A percentile compares a stretch with the other conserved stretches of the same genome.
Evolutionary conservation across 2,329 filamentous ascomycete genomes (phyloP).

Genomic region (Zymoseptoria tritici): DNA sequence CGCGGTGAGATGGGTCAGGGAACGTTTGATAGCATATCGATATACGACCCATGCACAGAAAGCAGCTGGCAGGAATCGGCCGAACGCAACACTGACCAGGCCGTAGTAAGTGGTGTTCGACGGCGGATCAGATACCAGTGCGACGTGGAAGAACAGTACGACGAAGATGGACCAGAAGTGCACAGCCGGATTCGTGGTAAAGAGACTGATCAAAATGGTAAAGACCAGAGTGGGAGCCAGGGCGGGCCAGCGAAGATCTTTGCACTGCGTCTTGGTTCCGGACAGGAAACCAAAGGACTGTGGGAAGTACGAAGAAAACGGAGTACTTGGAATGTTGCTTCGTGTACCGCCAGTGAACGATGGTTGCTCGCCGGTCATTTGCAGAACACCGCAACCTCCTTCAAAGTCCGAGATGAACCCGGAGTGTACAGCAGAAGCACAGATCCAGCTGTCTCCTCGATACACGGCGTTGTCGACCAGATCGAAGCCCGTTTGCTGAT

Average conservation of each 20-base stretch:
- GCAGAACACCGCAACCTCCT: constrained; percentile 77
- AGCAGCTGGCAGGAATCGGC: constrained; percentile 76
- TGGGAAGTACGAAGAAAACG: constrained; percentile 84
- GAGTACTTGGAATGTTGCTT: constrained; percentile 69
- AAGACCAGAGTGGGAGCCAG: constrained; percentile 76
- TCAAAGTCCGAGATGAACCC: constrained; percentile 63
- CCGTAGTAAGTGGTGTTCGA: constrained; percentile 55
- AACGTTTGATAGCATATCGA: constrained; percentile 68
- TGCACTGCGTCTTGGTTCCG: constrained; percentile 56
- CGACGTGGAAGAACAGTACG: constrained; percentile 82
- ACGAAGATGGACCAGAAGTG: constrained; percentile 82
- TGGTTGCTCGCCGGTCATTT: constrained; percentile 60
- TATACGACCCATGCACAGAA: constrained; percentile 87
- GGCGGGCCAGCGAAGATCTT: constrained; percentile 76
- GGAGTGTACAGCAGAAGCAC: constrained; percentile 74
- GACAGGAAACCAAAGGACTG: constrained; percentile 71
- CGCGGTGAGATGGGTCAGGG: constrained; percentile 64
- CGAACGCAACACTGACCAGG: constrained; percentile 69
- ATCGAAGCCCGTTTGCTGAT: constrained; percentile 27
- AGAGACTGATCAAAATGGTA: constrained; percentile 68
- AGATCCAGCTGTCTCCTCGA: constrained; percentile 83
- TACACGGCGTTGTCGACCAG: constrained; percentile 54
- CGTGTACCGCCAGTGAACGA: constrained; percentile 56
- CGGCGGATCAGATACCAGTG: constrained; percentile 81
- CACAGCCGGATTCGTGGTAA: constrained; percentile 67